Percentiles rank a stretch among this genome's conserved stretches.
Conservation (phyloP, 2,329 filamentous ascomycete species). For the Nigrograna mackinnonii region DNA sequence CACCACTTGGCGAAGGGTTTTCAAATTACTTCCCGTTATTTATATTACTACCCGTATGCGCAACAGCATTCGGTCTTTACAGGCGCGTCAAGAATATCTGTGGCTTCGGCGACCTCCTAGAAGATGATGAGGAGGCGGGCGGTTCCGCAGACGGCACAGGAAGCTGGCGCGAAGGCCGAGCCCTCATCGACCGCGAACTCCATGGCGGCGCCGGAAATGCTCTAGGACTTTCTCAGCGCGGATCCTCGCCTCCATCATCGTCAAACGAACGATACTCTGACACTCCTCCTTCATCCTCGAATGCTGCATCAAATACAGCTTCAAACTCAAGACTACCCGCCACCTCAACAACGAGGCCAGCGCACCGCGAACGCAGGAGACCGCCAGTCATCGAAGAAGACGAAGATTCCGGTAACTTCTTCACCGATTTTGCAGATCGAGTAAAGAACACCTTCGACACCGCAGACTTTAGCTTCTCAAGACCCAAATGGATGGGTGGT, state of each 20-base stretch:
- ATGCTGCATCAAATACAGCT: neutral
- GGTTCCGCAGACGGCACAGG: slow-evolving; percentile 72
- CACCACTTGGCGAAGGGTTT: slow-evolving; percentile 79
- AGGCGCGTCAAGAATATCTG: slow-evolving; percentile 75
- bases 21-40: slow-evolving; percentile 88
- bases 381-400: slow-evolving; percentile 52
- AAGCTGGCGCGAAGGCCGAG: slow-evolving; percentile 88
- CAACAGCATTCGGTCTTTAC: slow-evolving; percentile 88
- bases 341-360: neutral
- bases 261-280: slow-evolving; percentile 28
- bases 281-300: slow-evolving; percentile 10
- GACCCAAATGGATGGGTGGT: slow-evolving; percentile 80
- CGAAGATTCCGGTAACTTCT: slow-evolving; percentile 77
- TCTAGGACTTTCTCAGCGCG: slow-evolving; percentile 30
- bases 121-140: slow-evolving; percentile 71
- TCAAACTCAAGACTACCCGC: neutral
- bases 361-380: slow-evolving; percentile 14
- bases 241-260: neutral
- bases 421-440: slow-evolving; percentile 79
- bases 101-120: slow-evolving; percentile 78
- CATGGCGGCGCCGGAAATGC: slow-evolving; percentile 46
- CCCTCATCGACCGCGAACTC: slow-evolving; percentile 83
- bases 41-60: slow-evolving; percentile 81
- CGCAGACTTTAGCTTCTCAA: slow-evolving; percentile 54
- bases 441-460: slow-evolving; percentile 92